Base-by-base conservation (phyloP, 2,329 filamentous ascomycete genomes). In the Colletotrichum chlorophyti region DNA sequence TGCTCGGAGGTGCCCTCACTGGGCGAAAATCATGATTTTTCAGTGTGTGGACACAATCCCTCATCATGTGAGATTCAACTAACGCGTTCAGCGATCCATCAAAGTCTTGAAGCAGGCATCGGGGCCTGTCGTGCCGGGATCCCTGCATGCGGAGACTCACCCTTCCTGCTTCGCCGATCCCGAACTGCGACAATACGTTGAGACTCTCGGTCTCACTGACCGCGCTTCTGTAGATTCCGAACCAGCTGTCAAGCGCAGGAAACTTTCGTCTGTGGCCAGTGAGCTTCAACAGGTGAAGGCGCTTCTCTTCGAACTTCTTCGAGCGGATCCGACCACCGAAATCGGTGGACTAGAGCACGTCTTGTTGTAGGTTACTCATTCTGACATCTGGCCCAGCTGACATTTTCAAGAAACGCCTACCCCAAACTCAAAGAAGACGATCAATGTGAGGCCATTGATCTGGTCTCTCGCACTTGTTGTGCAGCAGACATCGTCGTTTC, bases 391-490 rank as follows among this genome's bases (percentile, higher is more conserved):
- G 21, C 21, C 12, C 17, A 23, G 31, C 52, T 60, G 15, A 60
- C 21, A 24, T 24, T 10, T 42, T n/a, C 4, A 50, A 80, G 76
- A 31, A 64, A 66, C 21, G 64, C 67, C 19, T 86, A 86, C 65
- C 65, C 76, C 11, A 67, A 70, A 12, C 70, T 85, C 5, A 64
- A 76, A 14, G 81, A 86, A 58, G 58, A 72, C 7, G 73, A 79
- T 21, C 81, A 84, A 66, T 84, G 80, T 63, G 76, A 77, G 29
- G 72, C 80, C 8, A 73, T 90, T 35, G 74, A 84, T 32, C 68
- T 81, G 10, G 67, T 92, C 12, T 83, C 86, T 3, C 79, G 78
- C 45, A 69, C 86, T 43, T 76, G 83, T 15, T 91, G 88, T 68
- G 81, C 81, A 14, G 74, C 77, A 12, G 79, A 83, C 53, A 74